A percentile compares a stretch with the other conserved stretches of the same genome.
These are phyloP conservation scores for Alternaria arbusti DNA, from an alignment of 2,329 filamentous ascomycete species.

Conservation along the genomic window DNA sequence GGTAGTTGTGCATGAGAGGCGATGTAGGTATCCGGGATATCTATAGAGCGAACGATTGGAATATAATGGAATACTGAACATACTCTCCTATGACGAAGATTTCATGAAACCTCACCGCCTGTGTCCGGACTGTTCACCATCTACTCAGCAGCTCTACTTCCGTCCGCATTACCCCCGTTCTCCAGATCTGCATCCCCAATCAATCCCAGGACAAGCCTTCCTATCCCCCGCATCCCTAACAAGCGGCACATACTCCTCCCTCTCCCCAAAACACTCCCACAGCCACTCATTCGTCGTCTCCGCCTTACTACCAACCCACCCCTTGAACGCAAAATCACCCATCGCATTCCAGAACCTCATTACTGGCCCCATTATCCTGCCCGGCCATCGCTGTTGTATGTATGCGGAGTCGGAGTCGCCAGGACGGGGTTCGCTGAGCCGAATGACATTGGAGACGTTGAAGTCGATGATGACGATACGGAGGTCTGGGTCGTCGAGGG, in stretches of 20 bases:
- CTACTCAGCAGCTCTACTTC: too few relatives aligned
- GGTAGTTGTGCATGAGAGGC: too few relatives aligned
- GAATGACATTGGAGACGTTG: neutral
- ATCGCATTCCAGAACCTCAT: constrained; percentile 1
- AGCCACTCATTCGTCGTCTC: constrained; percentile 1
- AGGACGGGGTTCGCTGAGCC: neutral
- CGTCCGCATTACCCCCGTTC: neutral
- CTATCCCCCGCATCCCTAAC: neutral
- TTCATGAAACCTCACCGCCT: too few relatives aligned
- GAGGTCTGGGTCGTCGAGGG: neutral
- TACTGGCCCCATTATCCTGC: neutral
- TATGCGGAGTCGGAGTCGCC: neutral
- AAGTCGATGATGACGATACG: constrained; percentile 3
- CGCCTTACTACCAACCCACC: neutral
- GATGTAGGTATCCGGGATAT: too few relatives aligned
- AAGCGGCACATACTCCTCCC: neutral
- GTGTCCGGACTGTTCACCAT: too few relatives aligned
- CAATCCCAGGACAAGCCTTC: neutral
- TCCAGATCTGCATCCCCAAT: neutral
- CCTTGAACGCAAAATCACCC: neutral
- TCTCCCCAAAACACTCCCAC: neutral
- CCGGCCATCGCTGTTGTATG: neutral
- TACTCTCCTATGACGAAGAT: too few relatives aligned
- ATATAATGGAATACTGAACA: too few relatives aligned
- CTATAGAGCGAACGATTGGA: too few relatives aligned